These are phyloP conservation scores for Polytrichum commune DNA, from an alignment of 225 moss, liverwort and hornwort species.

Conservation along the genomic window DNA sequence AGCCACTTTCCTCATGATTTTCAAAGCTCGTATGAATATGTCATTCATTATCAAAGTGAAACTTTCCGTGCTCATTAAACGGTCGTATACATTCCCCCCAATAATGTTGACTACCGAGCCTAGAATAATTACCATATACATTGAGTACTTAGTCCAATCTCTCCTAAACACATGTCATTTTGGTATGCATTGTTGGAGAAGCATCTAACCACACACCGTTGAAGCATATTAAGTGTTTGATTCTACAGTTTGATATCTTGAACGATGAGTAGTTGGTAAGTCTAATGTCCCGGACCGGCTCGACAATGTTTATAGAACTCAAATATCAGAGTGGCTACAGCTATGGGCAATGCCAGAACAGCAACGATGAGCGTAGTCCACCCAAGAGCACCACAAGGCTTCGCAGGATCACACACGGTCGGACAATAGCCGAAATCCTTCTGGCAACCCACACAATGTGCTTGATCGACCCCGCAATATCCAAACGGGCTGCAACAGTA, in stretches of 20 bases:
- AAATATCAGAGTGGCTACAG: not conserved
- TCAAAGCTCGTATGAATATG: no score
- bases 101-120: no score
- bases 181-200: no score
- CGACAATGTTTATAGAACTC: not conserved
- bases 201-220: no score
- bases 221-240: not conserved
- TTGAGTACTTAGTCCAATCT: no score
- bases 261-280: not conserved
- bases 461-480: not conserved
- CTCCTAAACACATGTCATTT: no score
- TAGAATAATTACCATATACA: no score
- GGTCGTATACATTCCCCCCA: no score
- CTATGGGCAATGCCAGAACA: not conserved
- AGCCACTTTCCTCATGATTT: no score
- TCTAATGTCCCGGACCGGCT: not conserved
- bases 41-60: no score
- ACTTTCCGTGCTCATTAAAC: no score
- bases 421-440: not conserved
- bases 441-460: not conserved
- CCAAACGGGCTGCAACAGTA: not conserved
- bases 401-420: not conserved
- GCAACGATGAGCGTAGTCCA: not conserved
- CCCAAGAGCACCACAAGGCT: constrained; percentile 3
- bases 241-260: not conserved